Evolutionary conservation across 78 protist species (phyloP).

Genomic region (Neovahlkampfia damariscottae): DNA sequence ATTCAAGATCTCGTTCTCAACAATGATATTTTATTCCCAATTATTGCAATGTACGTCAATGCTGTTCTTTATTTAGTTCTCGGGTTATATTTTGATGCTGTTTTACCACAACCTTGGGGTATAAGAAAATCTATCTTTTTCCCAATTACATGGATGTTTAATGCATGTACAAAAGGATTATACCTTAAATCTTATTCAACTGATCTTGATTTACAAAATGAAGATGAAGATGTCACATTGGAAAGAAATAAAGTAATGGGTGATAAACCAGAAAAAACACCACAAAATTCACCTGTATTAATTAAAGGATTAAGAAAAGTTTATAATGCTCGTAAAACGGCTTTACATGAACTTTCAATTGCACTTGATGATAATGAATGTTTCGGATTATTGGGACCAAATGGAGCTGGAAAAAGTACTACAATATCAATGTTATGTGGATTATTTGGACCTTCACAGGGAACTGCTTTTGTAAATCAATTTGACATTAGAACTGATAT

Average conservation of each 20-base stretch:
- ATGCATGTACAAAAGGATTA: no score
- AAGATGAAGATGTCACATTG: constrained; percentile 22
- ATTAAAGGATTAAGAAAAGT: constrained; percentile 24
- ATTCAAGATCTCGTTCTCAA: no score
- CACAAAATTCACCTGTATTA: constrained; percentile 20
- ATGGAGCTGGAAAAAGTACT: constrained; percentile 80
- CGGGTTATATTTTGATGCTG: not conserved
- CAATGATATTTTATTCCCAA: no score
- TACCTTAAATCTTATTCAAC: no score
- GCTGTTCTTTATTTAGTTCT: not conserved
- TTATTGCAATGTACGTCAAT: no score
- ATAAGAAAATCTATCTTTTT: not conserved
- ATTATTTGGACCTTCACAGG: constrained; percentile 48
- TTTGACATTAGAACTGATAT: not conserved
- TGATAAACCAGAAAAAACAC: constrained; percentile 1
- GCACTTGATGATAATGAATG: constrained; percentile 26
- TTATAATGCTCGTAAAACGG: constrained; percentile 10
- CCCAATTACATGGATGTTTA: no score
- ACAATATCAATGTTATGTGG: constrained; percentile 60
- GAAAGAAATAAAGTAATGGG: constrained; percentile 4
- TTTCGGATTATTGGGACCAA: constrained; percentile 57
- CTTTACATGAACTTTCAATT: constrained; percentile 20
- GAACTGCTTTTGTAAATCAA: constrained; percentile 51
- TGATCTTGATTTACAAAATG: not conserved
- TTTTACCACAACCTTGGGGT: constrained; percentile 14